Conservation (phyloP, 2,329 filamentous ascomycete genomes). For the Colletotrichum echinochloae region DNA sequence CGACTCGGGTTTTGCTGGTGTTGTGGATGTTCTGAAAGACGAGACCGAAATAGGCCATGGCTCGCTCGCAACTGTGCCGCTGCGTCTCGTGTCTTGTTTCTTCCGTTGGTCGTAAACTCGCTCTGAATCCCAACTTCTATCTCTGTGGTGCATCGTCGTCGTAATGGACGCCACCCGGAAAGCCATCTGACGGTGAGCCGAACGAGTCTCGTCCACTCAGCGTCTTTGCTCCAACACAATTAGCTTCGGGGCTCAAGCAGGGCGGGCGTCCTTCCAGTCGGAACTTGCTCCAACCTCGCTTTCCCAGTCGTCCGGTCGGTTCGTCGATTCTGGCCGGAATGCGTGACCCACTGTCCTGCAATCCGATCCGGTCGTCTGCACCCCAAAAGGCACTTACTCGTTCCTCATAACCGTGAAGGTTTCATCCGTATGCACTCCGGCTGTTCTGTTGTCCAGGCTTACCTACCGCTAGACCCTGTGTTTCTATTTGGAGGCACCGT, state of each 20-base stretch:
- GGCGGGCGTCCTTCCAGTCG: slow-evolving; percentile 32
- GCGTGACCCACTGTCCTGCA: slow-evolving; percentile 19
- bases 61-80: slow-evolving; percentile 13
- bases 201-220: slow-evolving; percentile 32
- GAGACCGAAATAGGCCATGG: slow-evolving; percentile 30
- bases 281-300: slow-evolving; percentile 29
- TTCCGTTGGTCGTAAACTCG: neutral
- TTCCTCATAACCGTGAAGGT: slow-evolving; percentile 22
- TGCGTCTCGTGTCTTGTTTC: slow-evolving; percentile 30
- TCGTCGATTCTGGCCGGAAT: neutral
- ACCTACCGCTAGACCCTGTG: slow-evolving; percentile 28
- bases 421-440: slow-evolving; percentile 36
- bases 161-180: slow-evolving; percentile 40
- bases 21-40: slow-evolving; percentile 10
- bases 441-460: slow-evolving; percentile 14
- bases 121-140: slow-evolving; percentile 27
- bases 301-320: slow-evolving; percentile 32
- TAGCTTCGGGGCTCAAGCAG: slow-evolving; percentile 33
- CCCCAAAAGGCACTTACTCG: slow-evolving; percentile 3
- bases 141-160: slow-evolving; percentile 34
- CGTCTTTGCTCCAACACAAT: slow-evolving; percentile 23
- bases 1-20: slow-evolving; percentile 36
- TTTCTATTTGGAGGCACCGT: slow-evolving; percentile 16
- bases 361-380: slow-evolving; percentile 16
- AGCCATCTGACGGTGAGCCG: slow-evolving; percentile 40